Conservation (phyloP, 2,329 filamentous ascomycete genomes). For the Peltaster fructicola region DNA sequence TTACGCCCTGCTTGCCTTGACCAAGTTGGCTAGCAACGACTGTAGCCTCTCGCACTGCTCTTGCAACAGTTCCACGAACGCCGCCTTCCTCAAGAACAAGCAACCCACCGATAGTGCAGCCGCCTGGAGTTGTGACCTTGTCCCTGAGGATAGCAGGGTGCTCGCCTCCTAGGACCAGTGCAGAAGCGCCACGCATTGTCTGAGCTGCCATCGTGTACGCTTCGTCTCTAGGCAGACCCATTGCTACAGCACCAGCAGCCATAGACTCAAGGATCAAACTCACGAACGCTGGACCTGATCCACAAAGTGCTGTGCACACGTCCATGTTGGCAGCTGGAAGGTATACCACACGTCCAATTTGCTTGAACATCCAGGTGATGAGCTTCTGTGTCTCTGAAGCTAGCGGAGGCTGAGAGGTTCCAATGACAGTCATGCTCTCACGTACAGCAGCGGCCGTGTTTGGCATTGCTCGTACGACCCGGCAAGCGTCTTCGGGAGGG, state of each 20-base stretch:
- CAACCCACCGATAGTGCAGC: conserved; percentile 60
- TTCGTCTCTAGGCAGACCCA: conserved; percentile 56
- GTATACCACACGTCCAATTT: conserved; percentile 52
- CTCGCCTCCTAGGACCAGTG: conserved; percentile 48
- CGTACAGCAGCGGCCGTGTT: conserved; percentile 67
- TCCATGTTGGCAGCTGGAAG: conserved; percentile 54
- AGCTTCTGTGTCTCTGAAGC: conserved; percentile 35
- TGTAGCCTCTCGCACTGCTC: conserved; percentile 53
- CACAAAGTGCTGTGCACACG: conserved; percentile 54
- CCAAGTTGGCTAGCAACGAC: conserved; percentile 51
- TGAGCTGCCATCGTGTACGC: conserved; percentile 64
- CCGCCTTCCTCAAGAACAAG: conserved; percentile 56
- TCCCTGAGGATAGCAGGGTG: conserved; percentile 60
- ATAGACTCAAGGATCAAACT: conserved; percentile 58
- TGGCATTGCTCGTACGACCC: conserved; percentile 64
- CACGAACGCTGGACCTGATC: conserved; percentile 60
- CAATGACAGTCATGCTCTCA: conserved; percentile 66
- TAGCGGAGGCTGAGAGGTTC: conserved; percentile 41
- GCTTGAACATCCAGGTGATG: conserved; percentile 59
- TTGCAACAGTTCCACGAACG: conserved; percentile 48
- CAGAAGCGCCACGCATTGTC: conserved; percentile 57
- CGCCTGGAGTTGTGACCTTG: conserved; percentile 60
- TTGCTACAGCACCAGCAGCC: conserved; percentile 60
- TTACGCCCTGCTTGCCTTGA: conserved; percentile 33
- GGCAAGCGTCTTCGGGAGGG: conserved; percentile 34